Conservation (phyloP, 2,329 filamentous ascomycete species). For the Monilinia fructigena region DNA sequence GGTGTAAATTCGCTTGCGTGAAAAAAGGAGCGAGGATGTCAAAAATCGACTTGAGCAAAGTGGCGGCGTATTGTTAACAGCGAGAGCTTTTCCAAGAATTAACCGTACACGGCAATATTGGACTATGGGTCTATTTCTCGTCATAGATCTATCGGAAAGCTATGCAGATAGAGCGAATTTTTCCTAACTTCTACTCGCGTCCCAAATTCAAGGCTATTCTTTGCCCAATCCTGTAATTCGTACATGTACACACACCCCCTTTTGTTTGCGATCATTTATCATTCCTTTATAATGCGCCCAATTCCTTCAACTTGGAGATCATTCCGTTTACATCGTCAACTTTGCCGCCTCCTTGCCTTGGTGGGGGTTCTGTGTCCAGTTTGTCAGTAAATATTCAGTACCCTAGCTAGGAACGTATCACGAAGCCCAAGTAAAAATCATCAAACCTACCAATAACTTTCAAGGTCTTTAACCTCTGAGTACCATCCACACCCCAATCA, state of each 20-base stretch:
- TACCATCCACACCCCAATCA: slow-evolving; percentile 76
- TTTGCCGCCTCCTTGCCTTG: slow-evolving; percentile 90
- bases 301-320: slow-evolving; percentile 89
- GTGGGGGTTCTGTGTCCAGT: slow-evolving; percentile 66
- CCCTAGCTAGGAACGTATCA: neutral
- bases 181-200: neutral
- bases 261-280: slow-evolving; percentile 6
- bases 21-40: neutral
- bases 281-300: slow-evolving; percentile 61
- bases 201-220: neutral
- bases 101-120: neutral
- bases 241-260: slow-evolving; percentile 20
- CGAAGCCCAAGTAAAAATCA: slow-evolving; percentile 10
- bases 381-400: neutral
- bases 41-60: neutral
- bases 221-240: slow-evolving; percentile 12
- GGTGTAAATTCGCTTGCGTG: too few species aligned
- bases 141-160: neutral
- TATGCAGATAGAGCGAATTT: neutral
- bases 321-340: slow-evolving; percentile 97
- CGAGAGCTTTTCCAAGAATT: neutral
- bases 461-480: slow-evolving; percentile 78
- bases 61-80: neutral
- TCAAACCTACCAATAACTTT: slow-evolving; percentile 73
- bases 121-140: neutral